Conservation (phyloP, 192 early-diverging fungal species). For the Coemansia sp. region DNA sequence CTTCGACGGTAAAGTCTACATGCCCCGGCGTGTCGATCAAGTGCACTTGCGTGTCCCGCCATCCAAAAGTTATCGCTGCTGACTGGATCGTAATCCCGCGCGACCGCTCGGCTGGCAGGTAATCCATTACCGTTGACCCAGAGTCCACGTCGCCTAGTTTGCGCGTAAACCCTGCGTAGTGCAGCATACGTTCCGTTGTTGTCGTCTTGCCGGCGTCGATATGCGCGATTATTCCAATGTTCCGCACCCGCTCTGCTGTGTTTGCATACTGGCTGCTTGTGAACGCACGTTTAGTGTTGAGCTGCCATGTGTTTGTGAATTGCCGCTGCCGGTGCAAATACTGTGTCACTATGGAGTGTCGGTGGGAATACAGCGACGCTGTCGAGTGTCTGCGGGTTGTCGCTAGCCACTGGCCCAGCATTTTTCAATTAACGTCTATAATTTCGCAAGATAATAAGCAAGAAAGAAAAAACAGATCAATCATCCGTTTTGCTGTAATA, state of each 20-base stretch:
- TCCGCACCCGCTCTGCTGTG: slow-evolving; percentile 57
- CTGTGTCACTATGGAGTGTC: background rate
- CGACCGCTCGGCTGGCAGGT: slow-evolving; percentile 81
- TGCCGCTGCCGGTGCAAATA: background rate
- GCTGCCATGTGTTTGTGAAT: background rate
- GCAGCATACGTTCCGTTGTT: slow-evolving; percentile 96
- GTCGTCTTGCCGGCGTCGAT: slow-evolving; percentile 98
- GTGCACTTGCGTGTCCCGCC: slow-evolving; percentile 76
- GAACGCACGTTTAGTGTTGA: background rate
- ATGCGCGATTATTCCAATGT: slow-evolving; percentile 95
- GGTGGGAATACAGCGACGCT: no score
- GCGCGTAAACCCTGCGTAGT: slow-evolving; percentile 89
- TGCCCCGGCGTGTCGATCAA: slow-evolving; percentile 97
- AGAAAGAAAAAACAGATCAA: background rate
- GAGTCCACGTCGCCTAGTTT: slow-evolving; percentile 89
- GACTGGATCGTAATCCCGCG: slow-evolving; percentile 94
- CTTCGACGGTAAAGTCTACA: slow-evolving; percentile 95
- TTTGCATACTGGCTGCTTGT: slow-evolving; percentile 5
- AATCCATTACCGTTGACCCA: slow-evolving; percentile 95
- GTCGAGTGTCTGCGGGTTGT: background rate
- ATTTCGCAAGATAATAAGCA: background rate
- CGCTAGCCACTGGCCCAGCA: background rate
- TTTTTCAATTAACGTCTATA: background rate
- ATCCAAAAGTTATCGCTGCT: slow-evolving; percentile 87
- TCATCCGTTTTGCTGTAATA: no score